Conservation (phyloP, 140 eudicot species). For the Stevia rebaudiana region DNA sequence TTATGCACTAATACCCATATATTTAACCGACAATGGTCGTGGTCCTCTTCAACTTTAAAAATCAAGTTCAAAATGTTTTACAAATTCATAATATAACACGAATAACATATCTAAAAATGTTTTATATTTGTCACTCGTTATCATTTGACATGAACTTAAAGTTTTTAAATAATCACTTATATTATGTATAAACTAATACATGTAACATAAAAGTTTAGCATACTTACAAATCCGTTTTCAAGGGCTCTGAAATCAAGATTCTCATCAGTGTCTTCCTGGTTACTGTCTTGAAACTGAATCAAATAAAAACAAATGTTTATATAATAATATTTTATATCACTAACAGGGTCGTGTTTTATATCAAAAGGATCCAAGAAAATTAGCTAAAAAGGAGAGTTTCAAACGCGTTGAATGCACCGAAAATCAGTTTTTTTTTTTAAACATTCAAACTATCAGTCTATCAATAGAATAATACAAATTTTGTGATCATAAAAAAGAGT, state of each 20-base stretch:
- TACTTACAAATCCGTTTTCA: constrained; percentile 74
- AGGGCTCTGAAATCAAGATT: constrained; percentile 88
- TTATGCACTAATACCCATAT: too few species aligned
- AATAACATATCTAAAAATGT: not conserved
- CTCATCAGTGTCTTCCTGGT: constrained; percentile 59
- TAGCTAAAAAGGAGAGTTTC: not conserved
- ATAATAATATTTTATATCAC: not conserved
- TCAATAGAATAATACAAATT: not conserved
- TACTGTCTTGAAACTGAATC: constrained; percentile 70
- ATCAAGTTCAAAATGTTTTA: not conserved
- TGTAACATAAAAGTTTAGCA: not conserved
- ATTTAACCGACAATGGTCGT: not conserved
- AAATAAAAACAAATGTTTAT: not conserved
- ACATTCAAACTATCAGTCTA: too few species aligned
- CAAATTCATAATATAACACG: not conserved
- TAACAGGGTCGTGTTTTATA: not conserved
- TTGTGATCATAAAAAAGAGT: not conserved
- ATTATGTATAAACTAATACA: not conserved
- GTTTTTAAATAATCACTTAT: not conserved
- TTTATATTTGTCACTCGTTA: not conserved
- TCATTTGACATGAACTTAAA: not conserved
- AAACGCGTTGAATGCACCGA: not conserved
- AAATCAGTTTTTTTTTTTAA: not conserved
- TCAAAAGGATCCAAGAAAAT: not conserved
- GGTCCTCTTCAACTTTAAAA: not conserved